Conservation (phyloP, 2,329 filamentous ascomycete genomes). For the Stachybotrys chartarum region DNA sequence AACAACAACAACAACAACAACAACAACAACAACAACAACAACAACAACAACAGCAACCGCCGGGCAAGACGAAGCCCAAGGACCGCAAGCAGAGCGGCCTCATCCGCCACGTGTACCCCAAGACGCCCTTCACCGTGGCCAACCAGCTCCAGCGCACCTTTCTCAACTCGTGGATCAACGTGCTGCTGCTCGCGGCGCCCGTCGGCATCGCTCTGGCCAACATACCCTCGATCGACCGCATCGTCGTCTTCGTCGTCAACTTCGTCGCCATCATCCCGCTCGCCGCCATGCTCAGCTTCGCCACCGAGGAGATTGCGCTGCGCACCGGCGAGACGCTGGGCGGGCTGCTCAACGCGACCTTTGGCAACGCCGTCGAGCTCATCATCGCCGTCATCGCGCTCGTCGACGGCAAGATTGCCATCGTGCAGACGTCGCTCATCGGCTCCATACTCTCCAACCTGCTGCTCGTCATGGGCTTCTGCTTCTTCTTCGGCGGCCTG, state of each 20-base stretch:
- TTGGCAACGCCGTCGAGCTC: slow-evolving; percentile 87
- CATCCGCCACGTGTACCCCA: slow-evolving; percentile 40
- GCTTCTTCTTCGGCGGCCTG: slow-evolving; percentile 81
- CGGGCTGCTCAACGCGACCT: slow-evolving; percentile 82
- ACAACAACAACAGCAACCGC: slow-evolving; percentile 31
- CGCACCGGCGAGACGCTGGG: slow-evolving; percentile 79
- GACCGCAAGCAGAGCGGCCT: slow-evolving; percentile 14
- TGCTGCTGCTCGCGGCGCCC: slow-evolving; percentile 71
- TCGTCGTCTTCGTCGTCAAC: slow-evolving; percentile 77
- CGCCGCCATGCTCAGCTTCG: slow-evolving; percentile 78
- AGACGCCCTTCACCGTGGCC: slow-evolving; percentile 48
- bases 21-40: no score
- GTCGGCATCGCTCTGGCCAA: slow-evolving; percentile 72
- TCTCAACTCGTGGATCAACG: slow-evolving; percentile 80
- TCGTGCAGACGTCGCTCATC: slow-evolving; percentile 88
- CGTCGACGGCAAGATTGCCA: slow-evolving; percentile 63
- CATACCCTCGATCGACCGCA: slow-evolving; percentile 42
- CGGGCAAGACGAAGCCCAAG: not conserved
- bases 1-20: no score
- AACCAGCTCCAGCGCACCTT: slow-evolving; percentile 69
- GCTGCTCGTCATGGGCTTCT: slow-evolving; percentile 83
- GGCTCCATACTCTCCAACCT: slow-evolving; percentile 89
- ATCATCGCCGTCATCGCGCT: slow-evolving; percentile 86
- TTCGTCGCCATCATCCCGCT: slow-evolving; percentile 90
- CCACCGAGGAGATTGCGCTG: slow-evolving; percentile 83